Conservation (phyloP, 2,329 filamentous ascomycete genomes). For the Fusarium brachygibbosum region DNA sequence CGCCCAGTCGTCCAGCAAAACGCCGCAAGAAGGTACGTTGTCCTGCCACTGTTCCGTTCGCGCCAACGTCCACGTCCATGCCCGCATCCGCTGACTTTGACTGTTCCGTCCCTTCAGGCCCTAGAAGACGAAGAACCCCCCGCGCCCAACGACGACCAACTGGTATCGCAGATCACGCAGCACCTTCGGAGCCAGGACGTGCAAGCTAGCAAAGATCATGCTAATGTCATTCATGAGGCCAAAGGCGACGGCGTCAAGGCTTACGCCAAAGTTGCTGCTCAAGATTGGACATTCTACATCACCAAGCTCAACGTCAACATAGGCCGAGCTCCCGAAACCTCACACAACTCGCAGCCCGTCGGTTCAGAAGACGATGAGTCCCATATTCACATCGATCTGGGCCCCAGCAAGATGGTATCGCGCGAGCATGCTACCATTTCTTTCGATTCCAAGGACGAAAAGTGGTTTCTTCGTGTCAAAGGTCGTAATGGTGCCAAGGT, state of each 20-base stretch:
- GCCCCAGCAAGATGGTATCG: conserved; percentile 85
- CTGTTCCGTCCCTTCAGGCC: conserved; percentile 48
- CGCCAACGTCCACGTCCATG: background rate
- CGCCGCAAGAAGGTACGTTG: conserved; percentile 71
- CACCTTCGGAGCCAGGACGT: conserved; percentile 64
- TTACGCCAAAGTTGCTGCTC: conserved; percentile 85
- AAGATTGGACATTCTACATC: conserved; percentile 88
- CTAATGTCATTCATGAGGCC: conserved; percentile 73
- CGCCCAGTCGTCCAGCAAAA: conserved; percentile 73
- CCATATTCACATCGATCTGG: conserved; percentile 85
- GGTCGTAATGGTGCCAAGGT: conserved; percentile 92
- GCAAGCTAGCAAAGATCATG: conserved; percentile 72
- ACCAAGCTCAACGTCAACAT: conserved; percentile 82
- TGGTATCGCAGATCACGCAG: conserved; percentile 69
- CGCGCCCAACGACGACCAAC: conserved; percentile 66
- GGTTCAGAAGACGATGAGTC: conserved; percentile 63
- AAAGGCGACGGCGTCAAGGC: conserved; percentile 75
- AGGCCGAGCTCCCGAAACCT: conserved; percentile 73
- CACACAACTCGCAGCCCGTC: conserved; percentile 55
- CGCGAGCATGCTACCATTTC: conserved; percentile 81
- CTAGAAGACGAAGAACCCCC: conserved; percentile 56
- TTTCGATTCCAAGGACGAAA: conserved; percentile 75
- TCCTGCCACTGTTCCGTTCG: conserved; percentile 2
- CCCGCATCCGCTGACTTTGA: conserved; percentile 25
- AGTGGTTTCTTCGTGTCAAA: conserved; percentile 88